Evolutionary conservation across 768 basidiomycete genomes (phyloP), one percentile per base, ranked within the genome.

Genomic region (Mycena rosella): DNA sequence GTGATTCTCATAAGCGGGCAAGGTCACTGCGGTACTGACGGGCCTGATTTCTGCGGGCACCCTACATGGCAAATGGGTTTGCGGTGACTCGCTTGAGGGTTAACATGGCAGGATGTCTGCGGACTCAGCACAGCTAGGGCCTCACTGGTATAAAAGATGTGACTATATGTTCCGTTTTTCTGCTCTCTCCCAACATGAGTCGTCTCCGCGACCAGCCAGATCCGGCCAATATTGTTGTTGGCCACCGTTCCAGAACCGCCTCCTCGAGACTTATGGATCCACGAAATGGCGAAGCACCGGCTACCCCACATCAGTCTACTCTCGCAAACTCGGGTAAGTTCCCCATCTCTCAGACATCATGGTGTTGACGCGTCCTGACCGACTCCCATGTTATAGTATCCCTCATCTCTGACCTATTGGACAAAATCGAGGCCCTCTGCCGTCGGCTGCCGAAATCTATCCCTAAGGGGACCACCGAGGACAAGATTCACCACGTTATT

Each of bases 401-500:
- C 48, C 27, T 49, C 13, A 49, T 49, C 13, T 27, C 48, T 24
- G 27, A 14, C 27, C 24, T 49, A 2, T 15, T 29, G 3, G 26
- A 49, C 48, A 24, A 29, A 49, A 49, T 49, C 48, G 48, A 49
- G 27, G 2, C 8, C 26, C 20, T 49, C 11, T 49, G 26, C 6
- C 9, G 48, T 29, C 26, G 4, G 48, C 48, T 49, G 8, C 48
- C 48, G 13, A 45, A 4, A 49, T 49, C 48, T 17, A 26, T 49
- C 8, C 48, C 24, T 15, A 49, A 7, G 24, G 48, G 48, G 27
- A 49, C 48, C 48, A 29, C 20, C 10, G 29, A 3, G 9, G 36
- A 56, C 24, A 56, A 42, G 40, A 38, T 56, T 24, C 42, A 24
- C 54, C 54, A 40, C 9, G 54, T 56, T 6, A 42, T 42, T 18